phyloP scores from a whole-genome alignment of 352 stramenopile species.

The Phytophthora sp. region DNA sequence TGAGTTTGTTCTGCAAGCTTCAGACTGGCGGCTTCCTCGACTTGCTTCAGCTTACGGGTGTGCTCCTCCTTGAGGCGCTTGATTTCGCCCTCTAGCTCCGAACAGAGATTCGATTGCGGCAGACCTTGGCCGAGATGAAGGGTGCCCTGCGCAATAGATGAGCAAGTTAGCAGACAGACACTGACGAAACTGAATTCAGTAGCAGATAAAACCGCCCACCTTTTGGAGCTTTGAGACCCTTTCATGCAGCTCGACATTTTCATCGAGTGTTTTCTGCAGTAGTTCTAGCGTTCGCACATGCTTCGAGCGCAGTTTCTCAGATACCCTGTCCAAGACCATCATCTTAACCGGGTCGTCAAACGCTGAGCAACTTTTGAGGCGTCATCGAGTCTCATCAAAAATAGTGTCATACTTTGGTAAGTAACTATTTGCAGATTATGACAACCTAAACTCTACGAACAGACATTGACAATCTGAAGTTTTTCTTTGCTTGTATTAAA shows the following conservation, averaged over 20 bases:
- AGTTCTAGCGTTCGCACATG: slow-evolving; percentile 82
- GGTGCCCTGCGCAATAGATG: slow-evolving; percentile 33
- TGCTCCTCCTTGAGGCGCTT: slow-evolving; percentile 58
- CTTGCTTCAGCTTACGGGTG: slow-evolving; percentile 37
- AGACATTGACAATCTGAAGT: background rate
- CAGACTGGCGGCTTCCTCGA: slow-evolving; percentile 39
- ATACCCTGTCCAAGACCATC: slow-evolving; percentile 67
- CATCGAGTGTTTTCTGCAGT: slow-evolving; percentile 80
- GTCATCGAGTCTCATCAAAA: background rate
- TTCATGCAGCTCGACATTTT: slow-evolving; percentile 74
- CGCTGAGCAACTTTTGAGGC: too few species aligned
- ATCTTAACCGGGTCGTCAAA: slow-evolving; percentile 22
- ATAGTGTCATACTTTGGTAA: slow-evolving; percentile 2
- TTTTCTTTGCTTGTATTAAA: slow-evolving; percentile 2
- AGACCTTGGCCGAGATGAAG: slow-evolving; percentile 54
- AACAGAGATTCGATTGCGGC: slow-evolving; percentile 47
- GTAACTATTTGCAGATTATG: background rate
- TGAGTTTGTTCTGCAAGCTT: slow-evolving; percentile 41
- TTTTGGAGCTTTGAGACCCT: slow-evolving; percentile 52
- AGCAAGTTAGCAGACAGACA: background rate
- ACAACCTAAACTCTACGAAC: too few species aligned
- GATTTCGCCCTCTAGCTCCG: slow-evolving; percentile 70
- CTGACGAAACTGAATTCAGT: background rate
- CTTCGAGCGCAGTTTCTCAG: slow-evolving; percentile 78
- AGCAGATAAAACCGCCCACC: slow-evolving; percentile 24